Base-by-base conservation (phyloP, 352 stramenopile genomes). In the Globisporangium viniferum region DNA sequence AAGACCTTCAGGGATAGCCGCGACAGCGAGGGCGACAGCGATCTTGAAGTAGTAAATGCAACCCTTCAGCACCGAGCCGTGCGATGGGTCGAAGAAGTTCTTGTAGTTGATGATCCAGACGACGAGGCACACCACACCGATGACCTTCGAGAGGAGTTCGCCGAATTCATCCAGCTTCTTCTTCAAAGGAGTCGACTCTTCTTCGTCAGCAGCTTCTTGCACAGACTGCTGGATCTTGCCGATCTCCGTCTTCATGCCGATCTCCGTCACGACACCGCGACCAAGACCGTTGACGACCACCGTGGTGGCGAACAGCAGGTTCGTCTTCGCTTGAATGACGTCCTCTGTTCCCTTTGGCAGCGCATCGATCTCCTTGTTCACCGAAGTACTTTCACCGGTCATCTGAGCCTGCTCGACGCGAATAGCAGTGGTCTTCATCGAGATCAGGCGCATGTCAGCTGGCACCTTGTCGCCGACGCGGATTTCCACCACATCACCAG, bases 11-110 rank as follows among this genome's bases (percentile, higher is more conserved):
- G 98, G 98, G 68, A 99, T 99, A 5, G 97, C 97, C 1, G 98
- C 98, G 0, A 99, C 98, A 24, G 97, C 98, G 29, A 99, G 84
- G 1, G 97, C 97, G 14, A 99, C 97, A 1, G 98, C 97, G 36
- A 99, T 98, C 80, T 99, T 99, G 64, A 99, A 98, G 88, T 99
- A 99, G 84, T 99, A 99, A 63, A 99, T 94, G 67, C 95, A 98
- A 22, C 97, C 97, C 80, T 98, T 97, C 68, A 98, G 84, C 24
- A 97, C 81, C 29, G 88, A 92, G 29, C 89, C 89, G 72, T 96
- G 82, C 29, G 87, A 86, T 4, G 88, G 89, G 70, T 95, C 88
- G 54, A 96, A 95, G 71, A 99, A 99, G 76, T 98, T 98, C 70
- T 98, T 98, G 77, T 99, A 98, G 68, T 97, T 98, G 71, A 98